phyloP scores from a whole-genome alignment of 805 yeast species.

The Metschnikowia similis region DNA sequence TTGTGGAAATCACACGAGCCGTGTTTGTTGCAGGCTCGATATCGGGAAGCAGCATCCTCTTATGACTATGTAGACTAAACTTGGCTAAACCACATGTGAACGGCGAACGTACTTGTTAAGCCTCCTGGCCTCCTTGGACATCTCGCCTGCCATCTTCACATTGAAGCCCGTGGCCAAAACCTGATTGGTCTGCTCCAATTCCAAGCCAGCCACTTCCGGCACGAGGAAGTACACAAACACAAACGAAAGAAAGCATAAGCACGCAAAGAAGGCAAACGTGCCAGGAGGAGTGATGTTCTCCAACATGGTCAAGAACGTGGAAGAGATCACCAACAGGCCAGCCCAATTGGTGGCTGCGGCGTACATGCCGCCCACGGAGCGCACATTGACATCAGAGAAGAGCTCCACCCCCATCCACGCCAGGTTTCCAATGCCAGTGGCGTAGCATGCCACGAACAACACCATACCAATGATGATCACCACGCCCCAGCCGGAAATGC shows the following conservation, averaged over 20 bases:
- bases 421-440: conserved; percentile 93
- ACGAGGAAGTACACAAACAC: conserved; percentile 76
- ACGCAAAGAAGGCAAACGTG: conserved; percentile 88
- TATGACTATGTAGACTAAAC: too few relatives aligned
- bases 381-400: conserved; percentile 82
- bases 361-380: conserved; percentile 87
- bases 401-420: conserved; percentile 98
- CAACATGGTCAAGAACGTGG: conserved; percentile 92
- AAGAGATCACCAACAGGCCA: conserved; percentile 85
- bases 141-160: conserved; percentile 48
- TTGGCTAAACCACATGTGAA: background rate
- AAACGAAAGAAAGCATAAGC: conserved; percentile 66
- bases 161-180: conserved; percentile 82
- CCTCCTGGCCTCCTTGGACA: conserved; percentile 35
- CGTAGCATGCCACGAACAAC: conserved; percentile 81
- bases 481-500: conserved; percentile 80
- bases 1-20: too few relatives aligned
- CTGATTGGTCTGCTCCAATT: conserved; percentile 85
- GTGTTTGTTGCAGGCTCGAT: too few relatives aligned
- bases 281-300: conserved; percentile 92
- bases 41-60: too few relatives aligned
- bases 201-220: conserved; percentile 89
- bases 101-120: conserved; percentile 7
- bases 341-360: conserved; percentile 96
- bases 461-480: conserved; percentile 84